Conservation (phyloP, 2,329 filamentous ascomycete species). For the Camptophora hylomeconis region DNA sequence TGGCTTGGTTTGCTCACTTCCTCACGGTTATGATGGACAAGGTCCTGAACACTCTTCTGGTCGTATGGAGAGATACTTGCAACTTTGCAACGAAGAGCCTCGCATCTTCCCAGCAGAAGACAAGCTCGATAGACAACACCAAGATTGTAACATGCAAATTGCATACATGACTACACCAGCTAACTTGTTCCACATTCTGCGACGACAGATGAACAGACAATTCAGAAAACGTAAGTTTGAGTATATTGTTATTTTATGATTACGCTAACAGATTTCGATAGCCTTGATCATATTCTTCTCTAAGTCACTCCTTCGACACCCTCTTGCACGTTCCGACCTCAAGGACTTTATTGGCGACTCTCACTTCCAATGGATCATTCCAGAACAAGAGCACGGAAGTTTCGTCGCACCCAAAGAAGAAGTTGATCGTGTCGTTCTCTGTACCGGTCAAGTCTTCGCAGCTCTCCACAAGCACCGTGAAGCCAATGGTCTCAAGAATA, state of each 20-base stretch:
- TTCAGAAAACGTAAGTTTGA: constrained; percentile 85
- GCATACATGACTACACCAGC: constrained; percentile 92
- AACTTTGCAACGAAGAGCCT: constrained; percentile 94
- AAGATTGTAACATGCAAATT: constrained; percentile 99
- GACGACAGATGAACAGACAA: constrained; percentile 95
- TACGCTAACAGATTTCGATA: constrained; percentile 24
- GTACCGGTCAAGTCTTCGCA: constrained; percentile 86
- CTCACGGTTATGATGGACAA: constrained; percentile 96
- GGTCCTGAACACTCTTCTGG: constrained; percentile 97
- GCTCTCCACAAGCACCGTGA: constrained; percentile 83
- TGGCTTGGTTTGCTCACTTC: constrained; percentile 87
- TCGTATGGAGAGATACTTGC: constrained; percentile 91
- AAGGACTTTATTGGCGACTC: constrained; percentile 85
- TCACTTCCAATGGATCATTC: constrained; percentile 94
- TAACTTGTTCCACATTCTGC: constrained; percentile 91
- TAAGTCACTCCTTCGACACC: constrained; percentile 90
- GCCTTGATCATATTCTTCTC: constrained; percentile 97
- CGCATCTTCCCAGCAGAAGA: constrained; percentile 78
- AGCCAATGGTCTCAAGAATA: constrained; percentile 73
- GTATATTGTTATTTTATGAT: not conserved
- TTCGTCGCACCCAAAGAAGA: constrained; percentile 67
- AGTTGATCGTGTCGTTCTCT: constrained; percentile 89
- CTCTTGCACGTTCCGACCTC: constrained; percentile 74
- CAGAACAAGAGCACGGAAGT: constrained; percentile 70
- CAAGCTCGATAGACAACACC: constrained; percentile 91